Evolutionary conservation across 139 green algal species (phyloP), one percentile per base, ranked within the genome.

Genomic region (Chlamydomonas applanata): DNA sequence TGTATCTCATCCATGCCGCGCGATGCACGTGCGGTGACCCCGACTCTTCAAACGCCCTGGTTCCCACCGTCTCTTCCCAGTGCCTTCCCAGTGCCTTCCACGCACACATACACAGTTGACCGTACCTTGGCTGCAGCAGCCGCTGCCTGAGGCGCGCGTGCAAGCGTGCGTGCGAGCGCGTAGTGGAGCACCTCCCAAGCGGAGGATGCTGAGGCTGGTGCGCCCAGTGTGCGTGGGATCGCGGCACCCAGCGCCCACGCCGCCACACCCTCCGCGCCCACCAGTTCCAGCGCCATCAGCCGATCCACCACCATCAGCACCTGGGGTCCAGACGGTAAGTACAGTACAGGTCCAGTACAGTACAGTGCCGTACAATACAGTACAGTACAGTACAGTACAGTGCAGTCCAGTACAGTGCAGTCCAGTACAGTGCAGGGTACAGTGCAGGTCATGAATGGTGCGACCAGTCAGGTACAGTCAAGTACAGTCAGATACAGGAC

Each of bases 231-330:
- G 33, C 56, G 54, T 32, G 30, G 53, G 4, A 33, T 24, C 19
- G 35, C 52, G 22, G 24, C n/a, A 0, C 53, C 45, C 29, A 77
- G 69, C 27, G 73, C 73, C 74, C 76, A 83, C 30, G 54, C 30
- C 36, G 78, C 79, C 32, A 86, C 59, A 0, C 13, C 13, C 2
- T 45, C 40, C 0, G 44, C 61, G 1, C 79, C 73, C 33, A 90
- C 75, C 63, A 90, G 76, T 52, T 82, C 67, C 61, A 93, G 81
- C 22, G 88, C 86, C 79, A 92, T 78, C 29, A 91, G 71, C 4
- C 83, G 77, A 76, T 93, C 86, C 3, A 90, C 77, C n/a, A 86
- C 84, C 82, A 91, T 86, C 60, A 85, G 85, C 27, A 89, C 69
- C 63, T 56, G 63, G 53, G 34, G 20, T 11, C 54, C 11, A 22